A percentile compares a stretch with the other conserved stretches of the same genome.
Evolutionary conservation across 2,329 filamentous ascomycete genomes (phyloP).

Genomic region (Hansfordia pulvinata): DNA sequence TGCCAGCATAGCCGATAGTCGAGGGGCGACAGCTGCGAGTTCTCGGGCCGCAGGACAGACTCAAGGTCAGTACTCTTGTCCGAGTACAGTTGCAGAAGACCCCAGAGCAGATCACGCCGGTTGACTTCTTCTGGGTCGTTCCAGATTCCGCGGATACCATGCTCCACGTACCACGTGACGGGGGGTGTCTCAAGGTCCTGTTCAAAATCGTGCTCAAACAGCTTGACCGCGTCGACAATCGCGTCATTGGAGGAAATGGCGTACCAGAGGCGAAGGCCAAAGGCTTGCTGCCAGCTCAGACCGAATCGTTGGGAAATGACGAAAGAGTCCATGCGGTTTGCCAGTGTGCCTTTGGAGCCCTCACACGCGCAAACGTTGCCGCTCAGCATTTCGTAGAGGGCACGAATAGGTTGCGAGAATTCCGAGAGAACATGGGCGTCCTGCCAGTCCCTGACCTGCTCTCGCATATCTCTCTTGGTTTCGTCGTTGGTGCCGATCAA

Average conservation of each 20-base stretch:
- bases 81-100: slow-evolving; percentile 70
- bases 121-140: slow-evolving; percentile 40
- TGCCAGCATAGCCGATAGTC: slow-evolving; percentile 76
- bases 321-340: slow-evolving; percentile 72
- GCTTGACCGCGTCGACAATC: slow-evolving; percentile 57
- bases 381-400: slow-evolving; percentile 78
- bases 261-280: slow-evolving; percentile 87
- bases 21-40: slow-evolving; percentile 60
- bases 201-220: slow-evolving; percentile 61
- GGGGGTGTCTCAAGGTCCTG: slow-evolving; percentile 61
- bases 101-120: slow-evolving; percentile 74
- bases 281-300: slow-evolving; percentile 86
- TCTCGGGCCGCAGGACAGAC: slow-evolving; percentile 61
- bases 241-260: slow-evolving; percentile 54
- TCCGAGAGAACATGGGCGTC: slow-evolving; percentile 75
- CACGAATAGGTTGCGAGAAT: slow-evolving; percentile 70
- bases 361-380: slow-evolving; percentile 79
- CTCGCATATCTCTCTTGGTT: slow-evolving; percentile 59
- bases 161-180: slow-evolving; percentile 54
- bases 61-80: slow-evolving; percentile 45
- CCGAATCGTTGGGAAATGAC: slow-evolving; percentile 72
- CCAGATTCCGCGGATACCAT: slow-evolving; percentile 44
- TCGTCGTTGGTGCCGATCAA: slow-evolving; percentile 63
- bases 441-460: slow-evolving; percentile 76
- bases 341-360: slow-evolving; percentile 60